These are phyloP conservation scores for Pestalotiopsis sp. DNA, from an alignment of 2,329 filamentous ascomycete genomes.

Conservation along the genomic window DNA sequence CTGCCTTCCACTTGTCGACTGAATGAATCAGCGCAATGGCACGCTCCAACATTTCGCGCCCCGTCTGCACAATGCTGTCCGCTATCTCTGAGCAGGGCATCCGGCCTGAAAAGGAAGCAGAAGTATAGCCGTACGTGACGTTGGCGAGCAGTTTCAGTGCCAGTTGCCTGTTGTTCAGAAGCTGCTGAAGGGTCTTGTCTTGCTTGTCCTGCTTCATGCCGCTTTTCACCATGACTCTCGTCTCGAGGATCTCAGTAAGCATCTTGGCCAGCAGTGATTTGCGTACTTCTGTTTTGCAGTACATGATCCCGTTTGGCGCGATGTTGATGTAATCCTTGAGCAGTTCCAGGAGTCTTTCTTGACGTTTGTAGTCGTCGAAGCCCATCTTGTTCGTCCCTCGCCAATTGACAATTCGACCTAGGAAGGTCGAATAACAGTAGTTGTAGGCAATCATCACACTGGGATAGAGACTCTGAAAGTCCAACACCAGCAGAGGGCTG, in stretches of 20 bases:
- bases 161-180: slow-evolving; percentile 91
- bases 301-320: slow-evolving; percentile 96
- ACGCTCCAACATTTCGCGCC: slow-evolving; percentile 89
- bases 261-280: slow-evolving; percentile 95
- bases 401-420: slow-evolving; percentile 85
- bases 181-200: slow-evolving; percentile 80
- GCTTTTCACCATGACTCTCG: slow-evolving; percentile 94
- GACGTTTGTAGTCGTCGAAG: slow-evolving; percentile 82
- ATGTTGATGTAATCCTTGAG: slow-evolving; percentile 88
- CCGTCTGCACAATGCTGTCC: slow-evolving; percentile 96
- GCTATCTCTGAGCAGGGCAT: slow-evolving; percentile 99
- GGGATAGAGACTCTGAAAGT: slow-evolving; percentile 95
- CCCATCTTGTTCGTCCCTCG: slow-evolving; percentile 94
- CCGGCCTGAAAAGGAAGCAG: slow-evolving; percentile 91
- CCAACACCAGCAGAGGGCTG: slow-evolving; percentile 85
- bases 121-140: slow-evolving; percentile 97
- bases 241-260: slow-evolving; percentile 94
- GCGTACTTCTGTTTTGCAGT: slow-evolving; percentile 79
- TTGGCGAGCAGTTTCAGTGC: slow-evolving; percentile 97
- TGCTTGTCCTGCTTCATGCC: slow-evolving; percentile 95
- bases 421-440: slow-evolving; percentile 96
- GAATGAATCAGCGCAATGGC: slow-evolving; percentile 93
- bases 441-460: slow-evolving; percentile 99
- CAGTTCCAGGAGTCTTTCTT: slow-evolving; percentile 73
- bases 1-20: slow-evolving; percentile 83